Evolutionary conservation across 2,329 filamentous ascomycete genomes (phyloP).

Genomic region (Monascus ruber): DNA sequence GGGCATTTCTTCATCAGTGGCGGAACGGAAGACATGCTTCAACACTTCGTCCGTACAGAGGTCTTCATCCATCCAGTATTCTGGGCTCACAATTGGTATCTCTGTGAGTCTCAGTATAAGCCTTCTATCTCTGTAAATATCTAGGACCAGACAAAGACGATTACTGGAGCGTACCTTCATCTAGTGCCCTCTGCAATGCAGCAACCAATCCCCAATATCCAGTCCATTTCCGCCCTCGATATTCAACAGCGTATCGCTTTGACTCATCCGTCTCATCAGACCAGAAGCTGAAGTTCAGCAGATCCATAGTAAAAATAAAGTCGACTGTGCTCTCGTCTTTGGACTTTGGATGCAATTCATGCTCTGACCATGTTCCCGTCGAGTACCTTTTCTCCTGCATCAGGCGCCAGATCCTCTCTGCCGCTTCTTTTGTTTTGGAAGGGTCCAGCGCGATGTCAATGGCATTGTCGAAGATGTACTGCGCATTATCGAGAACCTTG

Average conservation of each 20-base stretch:
- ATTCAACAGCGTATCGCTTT: slow-evolving; percentile 72
- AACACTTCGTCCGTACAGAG: slow-evolving; percentile 65
- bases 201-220: slow-evolving; percentile 95
- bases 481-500: slow-evolving; percentile 67
- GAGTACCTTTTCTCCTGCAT: slow-evolving; percentile 82
- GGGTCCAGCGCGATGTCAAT: slow-evolving; percentile 88
- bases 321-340: slow-evolving; percentile 71
- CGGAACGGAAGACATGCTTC: slow-evolving; percentile 70
- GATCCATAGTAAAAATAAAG: slow-evolving; percentile 95
- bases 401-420: slow-evolving; percentile 61
- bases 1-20: slow-evolving; percentile 77
- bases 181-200: slow-evolving; percentile 70
- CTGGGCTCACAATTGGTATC: slow-evolving; percentile 77
- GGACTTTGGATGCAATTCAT: slow-evolving; percentile 77
- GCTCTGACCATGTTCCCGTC: slow-evolving; percentile 72
- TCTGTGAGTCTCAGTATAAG: slow-evolving; percentile 35
- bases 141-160: neutral
- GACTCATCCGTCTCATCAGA: slow-evolving; percentile 53
- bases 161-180: slow-evolving; percentile 54
- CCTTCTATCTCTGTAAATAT: neutral
- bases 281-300: slow-evolving; percentile 97
- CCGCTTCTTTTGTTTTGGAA: slow-evolving; percentile 69
- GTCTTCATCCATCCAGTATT: slow-evolving; percentile 71
- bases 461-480: slow-evolving; percentile 82
- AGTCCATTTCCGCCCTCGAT: slow-evolving; percentile 71